Evolutionary conservation across 1,284 basidiomycete species (phyloP), one percentile per base, ranked within the genome.

Genomic region (Ceratobasidium sp.): DNA sequence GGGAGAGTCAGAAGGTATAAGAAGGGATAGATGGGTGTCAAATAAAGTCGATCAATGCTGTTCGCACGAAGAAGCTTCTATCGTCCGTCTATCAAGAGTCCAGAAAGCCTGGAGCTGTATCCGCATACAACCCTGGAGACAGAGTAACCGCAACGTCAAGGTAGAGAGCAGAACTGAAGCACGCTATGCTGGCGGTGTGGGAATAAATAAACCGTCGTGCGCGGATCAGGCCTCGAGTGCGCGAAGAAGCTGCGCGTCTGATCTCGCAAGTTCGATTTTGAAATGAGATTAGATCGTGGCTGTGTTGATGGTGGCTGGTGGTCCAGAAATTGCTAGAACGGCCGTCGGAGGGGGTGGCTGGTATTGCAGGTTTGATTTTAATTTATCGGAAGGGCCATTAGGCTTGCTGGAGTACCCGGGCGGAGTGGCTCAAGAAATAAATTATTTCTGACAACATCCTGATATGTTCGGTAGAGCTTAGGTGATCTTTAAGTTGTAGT

Each of bases 231-330:
- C 69, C 23, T 28, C 23, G 56, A 38, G 33, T 61, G 40, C 56
- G 23, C 17, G 23, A 38, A 23, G 69, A 61, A 46, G 23, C 17
- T 62, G 26, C 70, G 2, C 57, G 70, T 54, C 56, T 64, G 59
- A 74, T 74, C 70, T 74, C 70, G 70, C 70, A 74, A 33, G 44
- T 74, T 74, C 70, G 70, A 68, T 33, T 68, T 52, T 26, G 66
- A 50, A 68, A 68, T 66, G 28, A 42, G 33, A 33, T 33, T 66
- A n/a, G 54, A 23, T 23, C 10, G 54, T 57, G 54, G 54, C 54
- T 13, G 54, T 57, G 54, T 57, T 28, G 54, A 17, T 48, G 46
- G 17, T 48, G 46, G 17, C 12, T 13, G 46, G 33, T 4, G 33
- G 33, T 4, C 33, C 1, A 48, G 46, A 48, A 48, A 48, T 3